These are phyloP conservation scores for Lactifluus piperatus DNA, from an alignment of 768 basidiomycete genomes.

Conservation along the genomic window DNA sequence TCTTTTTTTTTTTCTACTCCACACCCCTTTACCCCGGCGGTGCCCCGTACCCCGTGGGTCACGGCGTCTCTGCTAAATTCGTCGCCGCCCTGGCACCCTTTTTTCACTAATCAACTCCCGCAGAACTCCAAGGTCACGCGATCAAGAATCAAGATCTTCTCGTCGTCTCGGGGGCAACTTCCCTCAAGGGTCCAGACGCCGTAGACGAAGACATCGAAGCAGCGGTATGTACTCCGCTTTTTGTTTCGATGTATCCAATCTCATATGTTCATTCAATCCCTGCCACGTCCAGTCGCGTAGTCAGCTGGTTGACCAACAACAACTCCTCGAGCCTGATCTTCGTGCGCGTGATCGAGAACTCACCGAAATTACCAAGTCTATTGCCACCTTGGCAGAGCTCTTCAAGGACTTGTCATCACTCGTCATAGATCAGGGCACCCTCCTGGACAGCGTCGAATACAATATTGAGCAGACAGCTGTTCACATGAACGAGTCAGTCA, in stretches of 20 bases:
- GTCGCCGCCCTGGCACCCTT: too few relatives aligned
- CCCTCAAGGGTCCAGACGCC: conserved; percentile 74
- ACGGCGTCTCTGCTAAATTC: neutral
- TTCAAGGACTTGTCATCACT: conserved; percentile 92
- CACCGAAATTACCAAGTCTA: conserved; percentile 84
- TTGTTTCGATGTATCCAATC: neutral
- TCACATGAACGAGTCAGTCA: conserved; percentile 74
- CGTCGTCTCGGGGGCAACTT: conserved; percentile 79
- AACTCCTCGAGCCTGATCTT: conserved; percentile 34
- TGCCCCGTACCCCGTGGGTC: conserved; percentile 15
- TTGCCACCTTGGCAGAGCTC: conserved; percentile 83
- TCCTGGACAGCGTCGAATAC: conserved; percentile 94
- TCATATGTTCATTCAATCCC: conserved; percentile 3
- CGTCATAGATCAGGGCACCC: conserved; percentile 96
- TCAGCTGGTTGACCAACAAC: conserved; percentile 25
- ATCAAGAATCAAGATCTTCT: conserved; percentile 95
- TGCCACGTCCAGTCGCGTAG: conserved; percentile 30
- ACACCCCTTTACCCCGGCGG: neutral
- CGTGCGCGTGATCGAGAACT: conserved; percentile 59
- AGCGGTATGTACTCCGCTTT: conserved; percentile 40
- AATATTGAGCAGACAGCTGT: conserved; percentile 90
- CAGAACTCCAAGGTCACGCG: conserved; percentile 94
- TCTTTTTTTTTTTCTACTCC: conserved; percentile 8
- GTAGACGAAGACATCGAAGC: conserved; percentile 88
- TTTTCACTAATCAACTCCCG: neutral